These are phyloP conservation scores for Carex pumila DNA, from an alignment of 176 grass and related monocot genomes.

Conservation along the genomic window DNA sequence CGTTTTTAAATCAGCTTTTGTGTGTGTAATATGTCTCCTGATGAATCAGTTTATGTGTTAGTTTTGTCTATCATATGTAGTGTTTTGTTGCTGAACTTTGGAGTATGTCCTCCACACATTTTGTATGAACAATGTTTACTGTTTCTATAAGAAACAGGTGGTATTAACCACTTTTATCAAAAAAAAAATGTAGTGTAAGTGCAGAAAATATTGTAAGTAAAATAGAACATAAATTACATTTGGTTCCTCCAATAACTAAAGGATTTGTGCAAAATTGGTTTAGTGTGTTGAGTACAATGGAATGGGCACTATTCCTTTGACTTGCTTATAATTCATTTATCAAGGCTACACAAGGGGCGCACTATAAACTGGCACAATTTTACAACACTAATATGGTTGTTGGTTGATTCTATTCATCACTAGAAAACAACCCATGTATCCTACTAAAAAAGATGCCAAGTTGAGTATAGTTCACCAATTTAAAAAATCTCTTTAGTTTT, in stretches of 20 bases:
- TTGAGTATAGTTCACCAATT: background rate
- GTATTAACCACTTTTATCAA: no score
- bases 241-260: background rate
- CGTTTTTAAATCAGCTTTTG: no score
- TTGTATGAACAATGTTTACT: no score
- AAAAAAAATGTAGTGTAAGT: background rate
- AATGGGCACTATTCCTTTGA: no score
- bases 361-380: background rate
- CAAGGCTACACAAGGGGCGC: background rate
- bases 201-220: background rate
- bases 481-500: background rate
- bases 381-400: background rate
- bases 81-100: no score
- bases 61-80: no score
- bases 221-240: background rate
- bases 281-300: background rate
- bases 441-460: background rate
- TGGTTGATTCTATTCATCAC: background rate
- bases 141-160: no score
- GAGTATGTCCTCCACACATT: no score
- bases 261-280: background rate
- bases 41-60: no score
- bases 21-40: no score
- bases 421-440: background rate
- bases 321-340: no score